phyloP scores from a whole-genome alignment of 208 protist species.

The Kentomonas sorsogonicus region DNA sequence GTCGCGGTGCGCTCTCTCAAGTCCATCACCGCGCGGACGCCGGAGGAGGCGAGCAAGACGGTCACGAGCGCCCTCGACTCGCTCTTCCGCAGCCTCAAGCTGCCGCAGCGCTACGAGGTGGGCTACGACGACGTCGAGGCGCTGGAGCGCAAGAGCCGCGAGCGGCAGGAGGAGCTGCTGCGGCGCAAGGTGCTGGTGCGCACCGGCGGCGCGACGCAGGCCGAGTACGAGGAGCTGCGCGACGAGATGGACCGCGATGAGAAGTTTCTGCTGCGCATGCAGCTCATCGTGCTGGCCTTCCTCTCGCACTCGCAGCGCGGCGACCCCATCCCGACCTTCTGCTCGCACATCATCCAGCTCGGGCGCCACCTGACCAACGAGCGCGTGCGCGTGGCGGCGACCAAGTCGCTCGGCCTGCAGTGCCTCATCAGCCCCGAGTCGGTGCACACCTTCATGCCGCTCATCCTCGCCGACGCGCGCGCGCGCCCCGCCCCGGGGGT shows the following conservation, averaged over 20 bases:
- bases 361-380: conserved; percentile 74
- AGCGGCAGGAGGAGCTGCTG: conserved; percentile 78
- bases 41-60: conserved; percentile 76
- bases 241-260: conserved; percentile 84
- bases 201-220: conserved; percentile 34
- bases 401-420: conserved; percentile 69
- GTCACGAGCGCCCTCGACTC: conserved; percentile 74
- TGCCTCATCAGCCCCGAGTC: conserved; percentile 82
- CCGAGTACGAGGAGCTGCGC: conserved; percentile 58
- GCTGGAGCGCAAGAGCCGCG: conserved; percentile 74
- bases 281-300: conserved; percentile 81
- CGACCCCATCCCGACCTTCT: conserved; percentile 69
- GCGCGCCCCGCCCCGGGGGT: conserved; percentile 18
- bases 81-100: conserved; percentile 72
- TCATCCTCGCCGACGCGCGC: conserved; percentile 64
- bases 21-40: conserved; percentile 61
- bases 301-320: conserved; percentile 77
- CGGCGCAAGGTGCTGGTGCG: conserved; percentile 47
- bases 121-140: conserved; percentile 88
- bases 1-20: conserved; percentile 67
- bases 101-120: conserved; percentile 67
- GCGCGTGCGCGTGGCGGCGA: conserved; percentile 67
- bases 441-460: conserved; percentile 88
- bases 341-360: conserved; percentile 84
- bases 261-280: conserved; percentile 88